Evolutionary conservation across 2,329 filamentous ascomycete genomes (phyloP).

Genomic region (Arthrobotrys entomopaga): DNA sequence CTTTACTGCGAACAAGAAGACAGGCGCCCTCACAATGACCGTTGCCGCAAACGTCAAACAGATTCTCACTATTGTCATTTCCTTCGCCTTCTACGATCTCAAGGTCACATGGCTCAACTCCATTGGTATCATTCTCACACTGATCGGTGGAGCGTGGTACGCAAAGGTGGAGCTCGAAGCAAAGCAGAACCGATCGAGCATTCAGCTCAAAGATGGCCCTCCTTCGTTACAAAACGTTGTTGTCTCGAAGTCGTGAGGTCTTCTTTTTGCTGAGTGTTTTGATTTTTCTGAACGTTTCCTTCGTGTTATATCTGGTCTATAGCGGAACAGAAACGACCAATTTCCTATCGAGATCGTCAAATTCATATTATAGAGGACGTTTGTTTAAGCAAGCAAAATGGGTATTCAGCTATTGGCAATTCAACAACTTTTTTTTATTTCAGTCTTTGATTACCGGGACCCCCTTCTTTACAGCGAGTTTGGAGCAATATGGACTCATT

Average conservation of each 20-base stretch:
- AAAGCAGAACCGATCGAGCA: conserved; percentile 60
- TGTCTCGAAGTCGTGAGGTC: conserved; percentile 48
- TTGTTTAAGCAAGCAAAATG: conserved; percentile 53
- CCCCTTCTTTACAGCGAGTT: conserved; percentile 39
- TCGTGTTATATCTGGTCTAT: conserved; percentile 48
- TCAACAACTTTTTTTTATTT: conserved; percentile 24
- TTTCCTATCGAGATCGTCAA: conserved; percentile 35
- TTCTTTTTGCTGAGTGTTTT: conserved; percentile 12
- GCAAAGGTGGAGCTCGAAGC: conserved; percentile 65
- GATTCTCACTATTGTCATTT: conserved; percentile 68
- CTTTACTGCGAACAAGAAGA: conserved; percentile 70
- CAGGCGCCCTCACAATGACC: conserved; percentile 70
- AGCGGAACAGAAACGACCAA: conserved; percentile 52
- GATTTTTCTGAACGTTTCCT: conserved; percentile 26
- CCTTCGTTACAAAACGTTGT: conserved; percentile 43
- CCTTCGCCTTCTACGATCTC: conserved; percentile 68
- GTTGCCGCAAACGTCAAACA: conserved; percentile 71
- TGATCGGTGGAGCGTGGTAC: conserved; percentile 69
- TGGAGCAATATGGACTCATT: conserved; percentile 44
- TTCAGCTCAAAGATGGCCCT: conserved; percentile 39
- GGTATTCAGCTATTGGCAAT: conserved; percentile 42
- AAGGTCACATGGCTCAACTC: conserved; percentile 67
- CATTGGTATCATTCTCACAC: conserved; percentile 66
- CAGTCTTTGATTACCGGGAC: conserved; percentile 26
- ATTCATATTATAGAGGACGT: conserved; percentile 54